A percentile compares a stretch with the other conserved stretches of the same genome.
These are phyloP conservation scores for Oryza glaberrima DNA, from an alignment of 176 grass and related monocot species.

Conservation along the genomic window DNA sequence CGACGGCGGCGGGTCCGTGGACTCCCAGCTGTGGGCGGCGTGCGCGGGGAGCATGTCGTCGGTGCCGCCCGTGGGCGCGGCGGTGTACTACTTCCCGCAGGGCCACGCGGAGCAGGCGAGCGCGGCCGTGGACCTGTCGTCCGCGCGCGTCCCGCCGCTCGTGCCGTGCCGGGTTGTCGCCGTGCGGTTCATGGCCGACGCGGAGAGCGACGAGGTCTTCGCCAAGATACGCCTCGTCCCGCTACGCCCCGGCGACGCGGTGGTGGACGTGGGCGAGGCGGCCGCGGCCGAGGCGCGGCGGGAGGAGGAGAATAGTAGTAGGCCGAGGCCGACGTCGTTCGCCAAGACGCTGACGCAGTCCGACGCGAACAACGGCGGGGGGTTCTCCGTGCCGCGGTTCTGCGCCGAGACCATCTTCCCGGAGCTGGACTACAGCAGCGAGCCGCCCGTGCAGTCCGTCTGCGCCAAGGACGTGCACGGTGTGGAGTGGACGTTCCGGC, in stretches of 20 bases:
- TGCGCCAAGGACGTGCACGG: conserved; percentile 79
- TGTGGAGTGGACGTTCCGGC: conserved; percentile 80
- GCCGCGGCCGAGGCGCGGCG: background rate
- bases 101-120: conserved; percentile 92
- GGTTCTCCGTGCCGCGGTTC: conserved; percentile 88
- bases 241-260: conserved; percentile 38
- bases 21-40: conserved; percentile 90
- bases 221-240: conserved; percentile 71
- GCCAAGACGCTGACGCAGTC: conserved; percentile 95
- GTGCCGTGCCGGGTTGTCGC: conserved; percentile 64
- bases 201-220: conserved; percentile 72
- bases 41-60: conserved; percentile 88
- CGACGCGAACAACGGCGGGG: conserved; percentile 90
- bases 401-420: conserved; percentile 93
- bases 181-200: conserved; percentile 76
- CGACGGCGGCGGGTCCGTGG: conserved; percentile 33
- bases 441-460: conserved; percentile 72
- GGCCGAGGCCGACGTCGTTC: conserved; percentile 57
- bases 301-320: background rate
- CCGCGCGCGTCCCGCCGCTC: conserved; percentile 48
- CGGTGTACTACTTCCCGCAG: conserved; percentile 96
- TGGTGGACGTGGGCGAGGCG: conserved; percentile 42
- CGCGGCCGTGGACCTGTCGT: conserved; percentile 45
- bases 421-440: conserved; percentile 61
- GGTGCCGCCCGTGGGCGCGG: conserved; percentile 79